These are phyloP conservation scores for Papiliotrema terrestris DNA, from an alignment of 1,284 basidiomycete genomes.

Conservation along the genomic window DNA sequence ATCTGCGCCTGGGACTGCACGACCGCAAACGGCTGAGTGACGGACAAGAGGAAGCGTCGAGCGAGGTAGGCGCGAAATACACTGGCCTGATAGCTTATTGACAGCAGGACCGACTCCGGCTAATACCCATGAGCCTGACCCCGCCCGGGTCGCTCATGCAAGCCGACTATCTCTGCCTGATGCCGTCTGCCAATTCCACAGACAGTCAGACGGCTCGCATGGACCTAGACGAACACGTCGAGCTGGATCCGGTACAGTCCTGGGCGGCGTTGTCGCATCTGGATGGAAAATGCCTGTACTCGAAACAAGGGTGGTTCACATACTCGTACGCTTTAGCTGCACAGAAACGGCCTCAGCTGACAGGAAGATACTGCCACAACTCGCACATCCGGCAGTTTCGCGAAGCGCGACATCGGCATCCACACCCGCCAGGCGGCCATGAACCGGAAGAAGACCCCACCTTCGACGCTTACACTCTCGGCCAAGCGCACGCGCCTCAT, in stretches of 20 bases:
- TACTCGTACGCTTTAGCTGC: conserved; percentile 57
- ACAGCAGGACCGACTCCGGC: conserved; percentile 16
- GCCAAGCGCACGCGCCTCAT: conserved; percentile 19
- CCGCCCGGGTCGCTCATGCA: conserved; percentile 10
- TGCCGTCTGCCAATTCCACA: conserved; percentile 36
- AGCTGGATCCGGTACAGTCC: conserved; percentile 38
- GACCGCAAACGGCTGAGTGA: conserved; percentile 50
- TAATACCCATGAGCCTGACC: conserved; percentile 33
- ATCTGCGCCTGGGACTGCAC: conserved; percentile 51
- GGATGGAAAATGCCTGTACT: conserved; percentile 50
- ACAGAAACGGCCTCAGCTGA: neutral
- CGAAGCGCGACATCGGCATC: conserved; percentile 59
- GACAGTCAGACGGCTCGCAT: conserved; percentile 20
- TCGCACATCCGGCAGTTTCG: conserved; percentile 85
- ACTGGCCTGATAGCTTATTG: too few relatives aligned
- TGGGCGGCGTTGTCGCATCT: conserved; percentile 49
- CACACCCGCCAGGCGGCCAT: conserved; percentile 63
- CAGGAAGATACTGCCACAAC: conserved; percentile 74
- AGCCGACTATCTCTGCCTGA: conserved; percentile 42
- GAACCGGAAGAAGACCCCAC: conserved; percentile 73
- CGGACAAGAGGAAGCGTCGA: neutral
- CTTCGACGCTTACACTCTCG: conserved; percentile 46
- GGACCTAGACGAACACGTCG: conserved; percentile 28
- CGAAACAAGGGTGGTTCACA: conserved; percentile 74
- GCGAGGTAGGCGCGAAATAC: conserved; percentile 1